phyloP scores from a whole-genome alignment of 352 stramenopile genomes.

The Blastocystis sp. region DNA sequence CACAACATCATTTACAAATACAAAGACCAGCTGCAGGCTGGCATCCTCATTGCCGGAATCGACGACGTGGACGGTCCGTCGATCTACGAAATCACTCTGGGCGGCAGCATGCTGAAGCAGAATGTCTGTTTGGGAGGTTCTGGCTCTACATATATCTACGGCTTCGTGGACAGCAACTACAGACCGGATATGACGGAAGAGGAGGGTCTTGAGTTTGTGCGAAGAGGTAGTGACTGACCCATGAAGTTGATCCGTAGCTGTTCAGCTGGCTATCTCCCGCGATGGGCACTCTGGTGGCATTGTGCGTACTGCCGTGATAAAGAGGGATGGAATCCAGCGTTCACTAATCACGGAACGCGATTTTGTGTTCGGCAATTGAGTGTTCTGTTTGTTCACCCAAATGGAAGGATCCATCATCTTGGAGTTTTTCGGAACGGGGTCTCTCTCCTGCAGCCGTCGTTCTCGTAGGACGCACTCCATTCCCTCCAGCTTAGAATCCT shows the following conservation, averaged over 20 bases:
- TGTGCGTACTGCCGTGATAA: slow-evolving; percentile 56
- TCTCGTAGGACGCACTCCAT: not conserved
- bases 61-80: slow-evolving; percentile 66
- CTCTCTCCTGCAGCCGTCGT: not conserved
- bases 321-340: slow-evolving; percentile 14
- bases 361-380: slow-evolving; percentile 54
- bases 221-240: slow-evolving; percentile 8
- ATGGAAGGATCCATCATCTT: not conserved
- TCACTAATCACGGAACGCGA: slow-evolving; percentile 46
- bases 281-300: slow-evolving; percentile 67
- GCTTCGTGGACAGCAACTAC: slow-evolving; percentile 69
- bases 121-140: slow-evolving; percentile 63
- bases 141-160: slow-evolving; percentile 68
- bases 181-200: slow-evolving; percentile 52
- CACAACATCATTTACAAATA: slow-evolving; percentile 68
- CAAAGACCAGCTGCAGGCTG: slow-evolving; percentile 62
- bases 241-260: slow-evolving; percentile 27
- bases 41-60: slow-evolving; percentile 59
- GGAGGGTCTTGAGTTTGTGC: slow-evolving; percentile 66
- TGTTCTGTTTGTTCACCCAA: slow-evolving; percentile 14
- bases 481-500: not conserved
- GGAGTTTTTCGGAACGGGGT: slow-evolving; percentile 48
- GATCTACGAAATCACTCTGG: slow-evolving; percentile 66
- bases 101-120: slow-evolving; percentile 55
- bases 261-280: slow-evolving; percentile 67